Evolutionary conservation across 1,284 basidiomycete species (phyloP), one percentile per base, ranked within the genome.

Genomic region (Microbotryum saponariae): DNA sequence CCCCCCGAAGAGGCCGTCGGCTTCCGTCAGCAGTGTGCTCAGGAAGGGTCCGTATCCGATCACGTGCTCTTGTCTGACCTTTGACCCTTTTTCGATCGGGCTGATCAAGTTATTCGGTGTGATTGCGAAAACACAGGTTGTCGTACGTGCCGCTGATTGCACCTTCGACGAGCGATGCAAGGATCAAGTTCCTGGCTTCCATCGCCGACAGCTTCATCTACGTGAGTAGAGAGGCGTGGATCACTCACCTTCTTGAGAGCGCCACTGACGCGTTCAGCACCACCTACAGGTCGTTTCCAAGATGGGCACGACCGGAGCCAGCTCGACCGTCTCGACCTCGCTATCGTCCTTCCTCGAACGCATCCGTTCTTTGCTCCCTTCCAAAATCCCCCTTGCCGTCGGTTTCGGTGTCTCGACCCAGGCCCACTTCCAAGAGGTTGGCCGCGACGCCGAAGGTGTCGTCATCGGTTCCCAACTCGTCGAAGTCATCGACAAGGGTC

Each of bases 121-220:
- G 8, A 42, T 45, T 18, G 31, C 6, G 18, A 18, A 14, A 16
- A 9, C n/a, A 61, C 60, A 93, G 93, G 64, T 79, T 98, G 67
- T 92, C 92, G n/a, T 99, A 94, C 74, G 86, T 99, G 14, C 96
- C 96, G 6, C 79, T 99, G 45, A 87, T 99, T 69, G 93, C 94
- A 1, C 96, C 96, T 5, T 94, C 91, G 1, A 98, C 96, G 1
- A 86, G 87, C 21, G 79, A 88, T 52, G 79, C 83, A 61, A 88
- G 96, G 47, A 89, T 98, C 74, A 85, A 88, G 73, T 94, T 96
- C 78, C 82, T 99, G 42, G 80, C 89, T 6, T 85, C 86, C 9
- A 94, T 97, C 67, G 93, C 96, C 25, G 94, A 98, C 76, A 86
- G 88, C 5, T 98, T 98, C 80, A 91, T 99, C 71, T 99, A 99